Base-by-base conservation (phyloP, 305 asterid genomes). In the Coffea humblotiana region DNA sequence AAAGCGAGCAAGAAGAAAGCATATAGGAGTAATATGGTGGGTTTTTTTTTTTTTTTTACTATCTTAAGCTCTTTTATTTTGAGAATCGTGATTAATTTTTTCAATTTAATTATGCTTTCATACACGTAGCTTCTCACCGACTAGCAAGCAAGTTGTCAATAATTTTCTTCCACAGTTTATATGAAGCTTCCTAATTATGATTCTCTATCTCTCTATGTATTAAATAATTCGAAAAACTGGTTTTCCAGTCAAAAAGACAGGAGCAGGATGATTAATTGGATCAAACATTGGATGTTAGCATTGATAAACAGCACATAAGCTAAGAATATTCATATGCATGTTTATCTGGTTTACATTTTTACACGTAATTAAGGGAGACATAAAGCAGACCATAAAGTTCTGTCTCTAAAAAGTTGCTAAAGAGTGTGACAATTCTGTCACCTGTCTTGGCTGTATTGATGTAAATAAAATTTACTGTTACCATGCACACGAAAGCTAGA, bases 391-490 rank as follows among this genome's bases (percentile, higher is more conserved):
- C 86, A 81, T 84, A 78, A 70, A 80, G 81, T 85, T 78, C 80
- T 88, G 88, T 79, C 90, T 75, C 88, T 82, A 79, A 71, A 85
- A 84, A 84, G 94, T 76, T 65, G 82, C 76, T 82, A 81, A 78
- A 40, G 60, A 75, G 43, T 27, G 61, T 40, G 51, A 54, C 68
- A 72, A 56, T 74, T 47, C 71, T 37, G 78, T 70, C 81, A 85
- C 78, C 83, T 86, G 81, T 78, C 68, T 37, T 72, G 75, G 65
- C 81, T 68, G n/a, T 68, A 32, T 56, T 54, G 25, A n/a, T 27
- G 6, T 64, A 43, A 72, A 40, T 40, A 40, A 40, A 35, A 66
- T 35, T 66, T 52, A 75, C 68, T 47, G 35, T 61, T 25, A n/a
- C 68, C 66, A 81, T 56, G 47, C 75, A 69, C 35, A 81, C 63